Base-by-base conservation (phyloP, 208 protist species). In the Acanthamoeba castellanii region DNA sequence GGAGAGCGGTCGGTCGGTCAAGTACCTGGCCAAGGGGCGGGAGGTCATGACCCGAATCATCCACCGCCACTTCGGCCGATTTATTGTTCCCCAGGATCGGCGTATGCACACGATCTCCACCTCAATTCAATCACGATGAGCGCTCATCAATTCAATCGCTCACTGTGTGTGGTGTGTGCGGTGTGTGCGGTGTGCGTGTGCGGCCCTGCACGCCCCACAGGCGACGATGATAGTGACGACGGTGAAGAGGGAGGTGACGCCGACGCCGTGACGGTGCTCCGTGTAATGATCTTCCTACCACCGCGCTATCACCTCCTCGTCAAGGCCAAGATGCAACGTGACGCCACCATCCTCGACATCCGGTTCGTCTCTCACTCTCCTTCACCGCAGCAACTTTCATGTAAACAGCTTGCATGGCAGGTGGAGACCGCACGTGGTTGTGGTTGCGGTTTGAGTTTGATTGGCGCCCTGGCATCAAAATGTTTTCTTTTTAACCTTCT, bases 241-340 rank as follows among this genome's bases (percentile, higher is more conserved):
- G 74, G 52, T 20, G 72, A 81, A 50, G 72, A 20, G 2, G 37
- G 50, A 22, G 72, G 50, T 5, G 72, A 45, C 11, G 59, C 3
- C 45, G 74, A 84, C 13, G 42, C 7, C 2, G 25, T 22, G 27
- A 50, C 30, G 8, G 50, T 5, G 72, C 72, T 81, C 7, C 30
- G 72, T 1, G 32, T 90, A 20, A 59, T 76, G 61, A 93, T 93
- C 3, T 76, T 70, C 30, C 42, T 93, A 30, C 61, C 88, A 11
- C 88, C 88, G 88, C 88, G 88, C n/a, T 93, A 93, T 32, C 88
- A 93, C 22, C 88, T 93, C 45, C 59, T 93, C 6, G 13, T 76
- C 27, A 34, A 55, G 37, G 55, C 50, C 45, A 25, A 14, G 14
- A 93, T 93, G 61, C 57, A 22, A 34, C 34, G 30, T 3, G 37